phyloP scores from a whole-genome alignment of 495 filamentous ascomycete species.

The Alectoria sarmentosa region DNA sequence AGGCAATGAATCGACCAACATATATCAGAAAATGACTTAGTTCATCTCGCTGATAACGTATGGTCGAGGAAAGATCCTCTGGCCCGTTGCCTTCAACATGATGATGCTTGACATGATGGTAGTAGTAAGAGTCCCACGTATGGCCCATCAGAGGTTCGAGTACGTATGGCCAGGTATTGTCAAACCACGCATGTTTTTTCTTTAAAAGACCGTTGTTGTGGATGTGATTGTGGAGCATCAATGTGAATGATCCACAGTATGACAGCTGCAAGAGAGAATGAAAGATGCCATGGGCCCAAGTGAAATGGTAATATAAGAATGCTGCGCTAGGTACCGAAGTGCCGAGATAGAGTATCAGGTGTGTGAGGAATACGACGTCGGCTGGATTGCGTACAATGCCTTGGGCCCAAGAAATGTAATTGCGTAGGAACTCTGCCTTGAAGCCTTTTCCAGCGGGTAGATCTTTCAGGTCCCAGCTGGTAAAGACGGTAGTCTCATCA shows the following conservation, averaged over 20 bases:
- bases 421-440: constrained; percentile 30
- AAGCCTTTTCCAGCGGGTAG: constrained; percentile 28
- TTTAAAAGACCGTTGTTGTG: constrained; percentile 65
- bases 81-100: constrained; percentile 78
- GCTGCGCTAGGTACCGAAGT: constrained; percentile 62
- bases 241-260: constrained; percentile 64
- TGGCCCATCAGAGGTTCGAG: constrained; percentile 71
- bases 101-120: constrained; percentile 80
- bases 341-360: constrained; percentile 62
- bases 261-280: constrained; percentile 56
- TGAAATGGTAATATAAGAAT: constrained; percentile 57
- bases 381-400: constrained; percentile 50
- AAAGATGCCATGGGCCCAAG: constrained; percentile 53
- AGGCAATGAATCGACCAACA: constrained; percentile 60
- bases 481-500: constrained; percentile 29
- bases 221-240: constrained; percentile 80
- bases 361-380: constrained; percentile 71
- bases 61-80: constrained; percentile 64
- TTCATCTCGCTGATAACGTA: constrained; percentile 68
- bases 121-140: constrained; percentile 78
- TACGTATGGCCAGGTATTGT: constrained; percentile 62
- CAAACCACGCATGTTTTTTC: constrained; percentile 43
- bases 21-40: constrained; percentile 58
- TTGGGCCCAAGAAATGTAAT: constrained; percentile 48
- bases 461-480: constrained; percentile 42